These are phyloP conservation scores for Antitrichia curtipendula DNA, from an alignment of 225 moss, liverwort and hornwort species.

Conservation along the genomic window DNA sequence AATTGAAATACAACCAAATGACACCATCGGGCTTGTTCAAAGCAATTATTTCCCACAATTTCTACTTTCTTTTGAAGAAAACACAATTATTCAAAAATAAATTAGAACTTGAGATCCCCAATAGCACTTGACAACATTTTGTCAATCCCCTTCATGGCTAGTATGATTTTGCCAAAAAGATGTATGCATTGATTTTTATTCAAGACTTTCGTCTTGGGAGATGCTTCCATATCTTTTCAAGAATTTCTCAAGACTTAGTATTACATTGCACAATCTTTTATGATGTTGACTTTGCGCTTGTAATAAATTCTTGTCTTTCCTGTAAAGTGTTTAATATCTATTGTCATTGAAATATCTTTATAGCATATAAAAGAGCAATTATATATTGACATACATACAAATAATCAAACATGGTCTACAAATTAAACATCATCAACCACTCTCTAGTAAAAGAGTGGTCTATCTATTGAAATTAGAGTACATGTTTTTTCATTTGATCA, in stretches of 20 bases:
- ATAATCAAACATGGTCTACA: no score
- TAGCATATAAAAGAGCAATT: rapidly evolving
- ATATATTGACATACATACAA: background rate
- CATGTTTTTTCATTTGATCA: background rate
- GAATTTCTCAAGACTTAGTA: no score
- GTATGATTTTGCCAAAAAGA: background rate
- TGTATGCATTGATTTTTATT: background rate
- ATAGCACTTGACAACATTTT: background rate
- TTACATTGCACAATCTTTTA: background rate
- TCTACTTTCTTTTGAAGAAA: background rate
- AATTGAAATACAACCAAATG: background rate
- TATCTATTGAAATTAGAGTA: no score
- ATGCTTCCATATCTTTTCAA: no score
- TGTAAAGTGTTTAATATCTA: background rate
- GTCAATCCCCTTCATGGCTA: background rate
- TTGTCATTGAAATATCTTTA: background rate
- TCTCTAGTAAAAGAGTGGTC: background rate
- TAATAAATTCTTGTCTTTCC: background rate
- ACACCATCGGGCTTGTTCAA: background rate
- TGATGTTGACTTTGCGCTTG: background rate
- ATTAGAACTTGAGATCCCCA: background rate
- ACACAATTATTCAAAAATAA: background rate
- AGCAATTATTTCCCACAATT: background rate
- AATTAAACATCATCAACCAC: background rate
- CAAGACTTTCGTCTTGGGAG: no score